Evolutionary conservation across 257 asterid genomes (phyloP).

Genomic region (Leonotis leonurus): DNA sequence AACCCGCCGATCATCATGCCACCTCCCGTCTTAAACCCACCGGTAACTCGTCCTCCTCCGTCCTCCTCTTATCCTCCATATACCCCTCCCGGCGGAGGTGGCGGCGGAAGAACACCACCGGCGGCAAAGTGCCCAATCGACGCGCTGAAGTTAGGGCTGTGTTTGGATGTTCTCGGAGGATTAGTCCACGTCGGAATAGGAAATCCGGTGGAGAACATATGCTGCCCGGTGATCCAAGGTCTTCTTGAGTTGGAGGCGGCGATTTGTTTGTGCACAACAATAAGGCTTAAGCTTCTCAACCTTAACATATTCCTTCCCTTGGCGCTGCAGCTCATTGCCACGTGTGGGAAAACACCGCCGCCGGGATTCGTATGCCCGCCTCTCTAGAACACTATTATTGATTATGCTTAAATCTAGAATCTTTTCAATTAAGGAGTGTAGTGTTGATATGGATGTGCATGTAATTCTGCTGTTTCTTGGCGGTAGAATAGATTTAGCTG

Average conservation of each 20-base stretch:
- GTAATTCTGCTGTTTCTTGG: not conserved
- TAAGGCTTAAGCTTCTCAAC: slow-evolving; percentile 70
- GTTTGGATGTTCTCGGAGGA: slow-evolving; percentile 88
- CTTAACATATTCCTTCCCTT: slow-evolving; percentile 75
- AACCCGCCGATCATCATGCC: slow-evolving; percentile 33
- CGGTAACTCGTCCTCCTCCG: slow-evolving; percentile 35
- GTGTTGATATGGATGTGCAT: not conserved
- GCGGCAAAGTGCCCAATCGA: slow-evolving; percentile 55
- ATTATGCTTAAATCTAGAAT: not conserved
- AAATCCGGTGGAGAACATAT: slow-evolving; percentile 61
- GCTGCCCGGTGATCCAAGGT: slow-evolving; percentile 92
- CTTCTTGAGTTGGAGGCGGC: slow-evolving; percentile 84
- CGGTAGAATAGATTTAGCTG: not conserved
- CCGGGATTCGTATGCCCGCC: slow-evolving; percentile 91
- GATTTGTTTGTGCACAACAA: slow-evolving; percentile 71
- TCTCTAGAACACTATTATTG: slow-evolving; percentile 4
- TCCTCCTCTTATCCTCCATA: slow-evolving; percentile 49
- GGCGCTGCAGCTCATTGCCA: slow-evolving; percentile 72
- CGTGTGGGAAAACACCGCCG: slow-evolving; percentile 79
- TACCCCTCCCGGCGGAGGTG: slow-evolving; percentile 37
- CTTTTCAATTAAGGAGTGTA: not conserved
- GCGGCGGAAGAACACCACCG: slow-evolving; percentile 37
- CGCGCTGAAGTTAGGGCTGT: slow-evolving; percentile 80
- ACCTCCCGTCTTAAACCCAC: slow-evolving; percentile 32
- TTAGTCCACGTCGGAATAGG: slow-evolving; percentile 75